phyloP scores from a whole-genome alignment of 768 basidiomycete species.

The Gyrodon lividus region DNA sequence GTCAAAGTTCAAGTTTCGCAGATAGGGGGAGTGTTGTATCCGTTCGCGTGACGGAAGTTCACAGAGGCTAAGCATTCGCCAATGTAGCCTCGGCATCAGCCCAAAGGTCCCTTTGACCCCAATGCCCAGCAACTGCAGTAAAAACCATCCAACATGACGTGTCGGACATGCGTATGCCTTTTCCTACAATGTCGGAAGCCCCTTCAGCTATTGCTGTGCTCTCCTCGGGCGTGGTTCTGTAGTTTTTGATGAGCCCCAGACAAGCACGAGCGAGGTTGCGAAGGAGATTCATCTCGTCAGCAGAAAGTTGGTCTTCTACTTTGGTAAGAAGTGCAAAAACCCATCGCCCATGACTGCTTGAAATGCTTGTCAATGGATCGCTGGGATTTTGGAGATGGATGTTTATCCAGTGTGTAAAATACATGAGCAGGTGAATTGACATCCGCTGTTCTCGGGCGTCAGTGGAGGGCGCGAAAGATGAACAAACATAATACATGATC shows the following conservation, averaged over 20 bases:
- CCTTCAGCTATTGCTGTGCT: slow-evolving; percentile 6
- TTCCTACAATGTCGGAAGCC: neutral
- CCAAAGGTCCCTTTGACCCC: slow-evolving; percentile 85
- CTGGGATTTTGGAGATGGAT: slow-evolving; percentile 47
- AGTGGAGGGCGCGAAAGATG: slow-evolving; percentile 2
- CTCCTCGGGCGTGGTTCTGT: slow-evolving; percentile 21
- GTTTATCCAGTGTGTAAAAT: slow-evolving; percentile 81
- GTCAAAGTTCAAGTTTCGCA: neutral
- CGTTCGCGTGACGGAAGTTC: neutral
- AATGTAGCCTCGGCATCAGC: slow-evolving; percentile 64
- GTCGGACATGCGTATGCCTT: slow-evolving; percentile 36
- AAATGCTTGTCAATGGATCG: slow-evolving; percentile 40
- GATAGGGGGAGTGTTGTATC: neutral
- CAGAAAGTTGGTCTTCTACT: slow-evolving; percentile 65
- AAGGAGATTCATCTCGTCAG: slow-evolving; percentile 75
- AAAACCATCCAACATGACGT: slow-evolving; percentile 76
- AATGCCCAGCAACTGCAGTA: slow-evolving; percentile 58
- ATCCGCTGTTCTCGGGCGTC: slow-evolving; percentile 45
- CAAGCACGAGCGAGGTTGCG: slow-evolving; percentile 76
- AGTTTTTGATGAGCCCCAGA: slow-evolving; percentile 46
- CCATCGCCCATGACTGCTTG: slow-evolving; percentile 69
- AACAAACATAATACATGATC: slow-evolving; percentile 55
- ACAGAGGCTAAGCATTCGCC: slow-evolving; percentile 11
- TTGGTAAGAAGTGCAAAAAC: slow-evolving; percentile 72
- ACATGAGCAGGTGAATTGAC: slow-evolving; percentile 77